Conservation (phyloP, 2,329 filamentous ascomycete species). For the Aspergillus alliaceus region DNA sequence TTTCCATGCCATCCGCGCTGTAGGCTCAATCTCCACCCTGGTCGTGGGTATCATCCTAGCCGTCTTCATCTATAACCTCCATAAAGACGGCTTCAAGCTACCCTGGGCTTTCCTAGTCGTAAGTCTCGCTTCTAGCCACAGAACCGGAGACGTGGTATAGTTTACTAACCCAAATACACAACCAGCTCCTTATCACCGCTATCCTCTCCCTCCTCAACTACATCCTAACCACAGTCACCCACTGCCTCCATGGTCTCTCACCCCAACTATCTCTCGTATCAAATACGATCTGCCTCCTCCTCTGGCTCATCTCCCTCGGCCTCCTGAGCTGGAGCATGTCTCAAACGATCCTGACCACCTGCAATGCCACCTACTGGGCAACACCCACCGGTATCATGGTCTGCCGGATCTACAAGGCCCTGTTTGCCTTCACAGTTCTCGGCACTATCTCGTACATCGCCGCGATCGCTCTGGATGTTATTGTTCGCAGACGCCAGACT, state of each 20-base stretch:
- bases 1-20: conserved; percentile 41
- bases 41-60: conserved; percentile 56
- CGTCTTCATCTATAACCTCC: conserved; percentile 58
- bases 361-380: conserved; percentile 54
- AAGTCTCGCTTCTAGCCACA: too few species aligned
- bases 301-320: conserved; percentile 55
- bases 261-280: conserved; percentile 52
- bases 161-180: neutral
- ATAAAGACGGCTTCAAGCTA: conserved; percentile 51
- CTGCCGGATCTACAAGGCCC: conserved; percentile 59
- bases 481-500: conserved; percentile 47
- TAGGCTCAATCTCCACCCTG: conserved; percentile 52
- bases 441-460: conserved; percentile 49
- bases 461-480: conserved; percentile 52
- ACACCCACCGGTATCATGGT: conserved; percentile 55
- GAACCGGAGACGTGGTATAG: too few species aligned
- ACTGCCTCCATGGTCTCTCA: conserved; percentile 54
- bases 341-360: conserved; percentile 53
- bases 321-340: conserved; percentile 57
- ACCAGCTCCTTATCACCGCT: conserved; percentile 53
- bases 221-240: conserved; percentile 50
- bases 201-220: conserved; percentile 54
- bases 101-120: conserved; percentile 63
- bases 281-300: conserved; percentile 49
- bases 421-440: conserved; percentile 57